phyloP scores from a whole-genome alignment of 495 filamentous ascomycete genomes.

The Aspergillus bridgeri region DNA sequence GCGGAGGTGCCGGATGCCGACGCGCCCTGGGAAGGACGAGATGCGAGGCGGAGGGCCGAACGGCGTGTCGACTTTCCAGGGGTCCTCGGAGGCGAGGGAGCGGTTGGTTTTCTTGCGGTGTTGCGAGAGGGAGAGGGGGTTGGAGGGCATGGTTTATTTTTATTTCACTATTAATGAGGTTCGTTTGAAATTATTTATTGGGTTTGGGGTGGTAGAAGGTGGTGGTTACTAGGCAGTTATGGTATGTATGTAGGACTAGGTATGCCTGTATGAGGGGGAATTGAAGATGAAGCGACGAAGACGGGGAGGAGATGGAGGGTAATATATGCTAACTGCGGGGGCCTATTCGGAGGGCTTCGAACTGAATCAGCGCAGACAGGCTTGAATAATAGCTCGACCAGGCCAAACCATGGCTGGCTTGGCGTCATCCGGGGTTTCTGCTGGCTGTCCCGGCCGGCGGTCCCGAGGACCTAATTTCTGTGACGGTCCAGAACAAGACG shows the following conservation, averaged over 20 bases:
- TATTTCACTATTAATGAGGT: too few relatives aligned
- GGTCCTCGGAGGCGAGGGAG: constrained; percentile 29
- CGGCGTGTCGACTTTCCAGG: constrained; percentile 37
- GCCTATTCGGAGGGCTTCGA: neutral
- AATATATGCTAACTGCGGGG: neutral
- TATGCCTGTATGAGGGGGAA: neutral
- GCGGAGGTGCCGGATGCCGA: constrained; percentile 37
- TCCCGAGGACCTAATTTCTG: too few relatives aligned
- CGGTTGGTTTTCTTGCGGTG: constrained; percentile 25
- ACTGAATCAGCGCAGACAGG: neutral
- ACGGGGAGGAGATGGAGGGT: neutral
- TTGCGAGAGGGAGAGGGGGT: constrained; percentile 20
- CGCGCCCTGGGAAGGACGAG: constrained; percentile 25
- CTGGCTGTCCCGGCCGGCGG: too few relatives aligned
- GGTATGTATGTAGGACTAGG: neutral
- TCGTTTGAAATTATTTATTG: too few relatives aligned
- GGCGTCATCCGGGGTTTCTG: neutral
- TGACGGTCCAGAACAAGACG: too few relatives aligned
- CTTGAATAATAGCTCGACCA: neutral
- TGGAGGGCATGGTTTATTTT: constrained; percentile 22
- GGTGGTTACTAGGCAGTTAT: too few relatives aligned
- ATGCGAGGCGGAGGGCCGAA: constrained; percentile 41
- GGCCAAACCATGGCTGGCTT: neutral
- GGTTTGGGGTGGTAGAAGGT: constrained; percentile 1
- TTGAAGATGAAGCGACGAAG: neutral